Base-by-base conservation (phyloP, 768 basidiomycete genomes). In the Dioszegia hungarica region DNA sequence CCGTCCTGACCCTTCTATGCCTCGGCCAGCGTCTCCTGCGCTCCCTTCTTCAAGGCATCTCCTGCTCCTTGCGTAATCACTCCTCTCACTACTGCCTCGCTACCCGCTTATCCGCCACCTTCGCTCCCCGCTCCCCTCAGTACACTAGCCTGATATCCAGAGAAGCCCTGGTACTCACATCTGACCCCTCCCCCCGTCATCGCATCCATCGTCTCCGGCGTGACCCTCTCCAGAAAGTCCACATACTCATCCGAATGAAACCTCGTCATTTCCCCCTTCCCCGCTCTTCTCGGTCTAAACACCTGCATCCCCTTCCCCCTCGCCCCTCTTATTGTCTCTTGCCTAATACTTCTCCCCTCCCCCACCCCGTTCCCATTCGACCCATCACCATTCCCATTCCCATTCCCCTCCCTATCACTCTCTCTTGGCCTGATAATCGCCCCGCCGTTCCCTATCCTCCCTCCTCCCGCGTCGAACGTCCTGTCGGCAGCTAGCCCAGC, bases 221-320 rank as follows among this genome's bases (percentile, higher is more conserved):
- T 89, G 25, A 98, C 93, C 45, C 84, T 82, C 52, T 84, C 81
- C 41, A 99, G 78, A 67, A 98, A 94, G 67, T 98, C 85, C 57
- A 99, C 82, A 77, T 95, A 99, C 81, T 99, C 95, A 79, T 99
- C 95, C 20, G 94, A 91, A 75, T 99, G 95, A 77, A 98, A 99
- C 11, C 86, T 79, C n/a, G 89, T 87, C 88, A 99, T 88, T 22
- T 83, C 81, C 67, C 85, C 82, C 14, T 86, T 82, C 0, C 83
- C 81, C 3, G 89, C 85, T 19, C 89, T 81, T 62, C 80, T 82
- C 5, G 90, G 85, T 68, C 80, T 81, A 62, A 95, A 78, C 57
- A 94, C 82, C 66, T 94, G 86, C 89, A 98, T 92, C 27, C 27
- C 48, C 43, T 61, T 66, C 14, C 61, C 61, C 33, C 67, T 61